A percentile compares a stretch with the other conserved stretches of the same genome.
phyloP scores from a whole-genome alignment of 1,284 basidiomycete genomes.

The Porogramme epimiltina region DNA sequence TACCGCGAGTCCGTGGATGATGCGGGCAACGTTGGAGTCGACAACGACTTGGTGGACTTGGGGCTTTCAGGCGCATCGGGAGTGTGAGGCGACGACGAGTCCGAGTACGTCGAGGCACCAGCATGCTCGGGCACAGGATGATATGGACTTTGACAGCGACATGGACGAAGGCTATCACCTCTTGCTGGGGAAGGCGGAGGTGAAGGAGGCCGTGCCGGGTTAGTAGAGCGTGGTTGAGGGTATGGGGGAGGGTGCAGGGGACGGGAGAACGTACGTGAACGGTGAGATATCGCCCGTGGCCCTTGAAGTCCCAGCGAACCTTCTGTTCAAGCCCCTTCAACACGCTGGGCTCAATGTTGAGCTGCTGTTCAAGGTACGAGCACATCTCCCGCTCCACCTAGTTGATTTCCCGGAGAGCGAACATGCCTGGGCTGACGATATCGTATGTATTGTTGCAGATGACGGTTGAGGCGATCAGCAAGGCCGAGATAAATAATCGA shows the following conservation, averaged over 20 bases:
- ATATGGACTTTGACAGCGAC: slow-evolving; percentile 22
- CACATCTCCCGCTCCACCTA: slow-evolving; percentile 98
- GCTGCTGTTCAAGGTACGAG: slow-evolving; percentile 89
- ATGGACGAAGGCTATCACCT: slow-evolving; percentile 8
- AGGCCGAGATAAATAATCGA: slow-evolving; percentile 88
- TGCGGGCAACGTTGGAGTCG: slow-evolving; percentile 52
- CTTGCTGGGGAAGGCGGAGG: slow-evolving; percentile 14
- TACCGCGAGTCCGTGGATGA: slow-evolving; percentile 30
- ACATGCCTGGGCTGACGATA: slow-evolving; percentile 93
- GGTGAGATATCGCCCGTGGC: slow-evolving; percentile 56
- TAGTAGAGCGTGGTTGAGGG: slow-evolving; percentile 45
- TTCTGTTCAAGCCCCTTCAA: slow-evolving; percentile 65
- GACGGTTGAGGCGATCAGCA: slow-evolving; percentile 92
- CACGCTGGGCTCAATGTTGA: slow-evolving; percentile 73
- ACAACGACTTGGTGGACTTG: slow-evolving; percentile 41
- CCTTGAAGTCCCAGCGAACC: slow-evolving; percentile 64
- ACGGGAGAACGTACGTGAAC: slow-evolving; percentile 58
- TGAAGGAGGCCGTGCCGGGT: slow-evolving; percentile 37
- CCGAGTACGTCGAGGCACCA: slow-evolving; percentile 16
- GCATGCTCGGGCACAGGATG: slow-evolving; percentile 18
- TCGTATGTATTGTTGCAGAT: slow-evolving; percentile 96
- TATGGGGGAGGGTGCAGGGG: slow-evolving; percentile 51
- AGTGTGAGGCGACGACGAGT: slow-evolving; percentile 32
- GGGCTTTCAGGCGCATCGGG: slow-evolving; percentile 49
- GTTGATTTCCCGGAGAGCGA: slow-evolving; percentile 88